Conservation (phyloP, 2,329 filamentous ascomycete genomes). For the Scedosporium minutisporum region DNA sequence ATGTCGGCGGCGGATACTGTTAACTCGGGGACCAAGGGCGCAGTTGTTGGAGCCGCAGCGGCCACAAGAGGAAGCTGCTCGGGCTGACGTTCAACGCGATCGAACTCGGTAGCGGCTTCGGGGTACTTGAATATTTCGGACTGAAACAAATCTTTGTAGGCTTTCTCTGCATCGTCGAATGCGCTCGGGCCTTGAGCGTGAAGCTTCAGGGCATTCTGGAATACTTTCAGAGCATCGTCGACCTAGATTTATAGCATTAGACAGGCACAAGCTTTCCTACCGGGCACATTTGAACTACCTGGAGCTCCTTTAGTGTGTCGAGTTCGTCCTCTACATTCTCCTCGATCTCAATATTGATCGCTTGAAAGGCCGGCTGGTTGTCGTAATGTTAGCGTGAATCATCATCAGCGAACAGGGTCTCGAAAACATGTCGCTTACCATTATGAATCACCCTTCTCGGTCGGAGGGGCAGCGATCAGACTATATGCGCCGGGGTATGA, state of each 20-base stretch:
- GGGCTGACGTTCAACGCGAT: conserved; percentile 53
- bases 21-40: conserved; percentile 2
- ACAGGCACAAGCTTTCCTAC: background rate
- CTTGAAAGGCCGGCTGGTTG: conserved; percentile 59
- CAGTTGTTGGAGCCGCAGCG: background rate
- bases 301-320: conserved; percentile 90
- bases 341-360: conserved; percentile 90
- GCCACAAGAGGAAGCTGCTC: conserved; percentile 26
- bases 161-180: conserved; percentile 66
- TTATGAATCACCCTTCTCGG: background rate
- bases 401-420: background rate
- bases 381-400: conserved; percentile 8
- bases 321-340: conserved; percentile 83
- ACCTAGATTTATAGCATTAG: conserved; percentile 40
- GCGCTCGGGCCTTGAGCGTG: conserved; percentile 76
- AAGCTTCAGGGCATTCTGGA: conserved; percentile 81
- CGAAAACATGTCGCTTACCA: background rate
- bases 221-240: conserved; percentile 91
- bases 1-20: conserved; percentile 36
- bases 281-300: conserved; percentile 32
- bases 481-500: background rate
- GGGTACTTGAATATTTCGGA: conserved; percentile 93
- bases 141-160: conserved; percentile 76
- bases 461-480: conserved; percentile 5
- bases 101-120: conserved; percentile 77